Base-by-base conservation (phyloP, 2,329 filamentous ascomycete species). In the Calonectria henricotiae region DNA sequence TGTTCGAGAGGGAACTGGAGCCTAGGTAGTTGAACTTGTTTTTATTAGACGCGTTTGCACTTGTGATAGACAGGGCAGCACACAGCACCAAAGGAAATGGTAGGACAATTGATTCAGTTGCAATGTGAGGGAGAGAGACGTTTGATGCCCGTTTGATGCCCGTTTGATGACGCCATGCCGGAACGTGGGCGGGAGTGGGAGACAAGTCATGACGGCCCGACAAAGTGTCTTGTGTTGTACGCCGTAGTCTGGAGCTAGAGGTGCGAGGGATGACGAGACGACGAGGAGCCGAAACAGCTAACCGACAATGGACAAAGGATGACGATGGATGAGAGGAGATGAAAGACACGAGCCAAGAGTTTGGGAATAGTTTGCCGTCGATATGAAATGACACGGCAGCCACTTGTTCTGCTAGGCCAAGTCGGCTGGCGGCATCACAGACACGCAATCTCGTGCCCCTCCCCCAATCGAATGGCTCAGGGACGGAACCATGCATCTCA, bases 11-110 rank as follows among this genome's bases (percentile, higher is more conserved):
- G 44, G 60, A 27, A 63, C 60, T 41, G 66, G 66, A 68, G 66
- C 62, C 60, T 58, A 68, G 58, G 58, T 62, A 62, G 61, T 49
- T 63, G 61, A 63, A 63, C 61, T 63, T 64, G 32, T 58, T 58
- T 39, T 58, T 58, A 47, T 54, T 68, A 68, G 66, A 68, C 60
- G 49, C 49, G 27, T n/a, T 49, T 63, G 66, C 51, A 55, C 64
- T 67, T 67, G 64, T 37, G 64, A 54, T 54, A 46, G 37, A 32
- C 47, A 60, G 62, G 49, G 47, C 66, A 63, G 41, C 37, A 39
- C 39, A 47, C 41, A 41, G 49, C 60, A 68, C 27, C 47, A 49
- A n/a, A 49, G 41, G 41, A 43, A 23, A 63, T 46, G 60, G 47
- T 49, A 68, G 41, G 17, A 44, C 60, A 68, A 47, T 58, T 63